Evolutionary conservation across 805 yeast genomes (phyloP), one percentile per base, ranked within the genome.

Genomic region (Pichia manshurica): DNA sequence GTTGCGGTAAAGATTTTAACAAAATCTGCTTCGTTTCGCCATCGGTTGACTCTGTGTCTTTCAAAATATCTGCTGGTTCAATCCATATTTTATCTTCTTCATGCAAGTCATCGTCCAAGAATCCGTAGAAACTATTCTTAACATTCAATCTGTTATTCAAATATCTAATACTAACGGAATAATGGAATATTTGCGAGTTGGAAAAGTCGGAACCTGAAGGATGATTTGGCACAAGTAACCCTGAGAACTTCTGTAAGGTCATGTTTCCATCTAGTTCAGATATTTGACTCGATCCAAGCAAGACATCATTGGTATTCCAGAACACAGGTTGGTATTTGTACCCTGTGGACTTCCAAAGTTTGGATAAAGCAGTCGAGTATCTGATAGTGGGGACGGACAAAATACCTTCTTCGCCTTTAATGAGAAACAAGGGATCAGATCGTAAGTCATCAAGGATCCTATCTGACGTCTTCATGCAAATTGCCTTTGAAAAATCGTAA

Each of bases 391-490:
- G 59, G 13, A 44, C 49, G 2, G 53, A 52, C 17, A 69, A 47
- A 10, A 69, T 54, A 15, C 69, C 68, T 5, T 53, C 43, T 5
- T 53, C 55, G 2, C 50, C 41, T 15, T 58, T 56, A 16, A 56
- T 39, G 12, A 67, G 47, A 50, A 72, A 70, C 29, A 63, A 52
- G 8, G 74, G 59, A 49, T 72, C 77, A 28, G 69, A 72, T 45
- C 75, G 66, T 28, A 84, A 58, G 56, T 84, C 91, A 59, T 82
- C 88, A 20, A 84, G 55, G 19, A 85, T 68, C 46, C 91, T 68
- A 56, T 84, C 84, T 5, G 82, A 64, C 0, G 91, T 83, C 56
- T 84, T 85, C 64, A 78, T 78, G 33, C 59, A 52, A 17, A 42
- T 47, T n/a, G 61, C 53, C 7, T 50, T 48, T 3, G 39, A 31